phyloP scores from a whole-genome alignment of 179 eudicot genomes.

The Carnegiea gigantea region DNA sequence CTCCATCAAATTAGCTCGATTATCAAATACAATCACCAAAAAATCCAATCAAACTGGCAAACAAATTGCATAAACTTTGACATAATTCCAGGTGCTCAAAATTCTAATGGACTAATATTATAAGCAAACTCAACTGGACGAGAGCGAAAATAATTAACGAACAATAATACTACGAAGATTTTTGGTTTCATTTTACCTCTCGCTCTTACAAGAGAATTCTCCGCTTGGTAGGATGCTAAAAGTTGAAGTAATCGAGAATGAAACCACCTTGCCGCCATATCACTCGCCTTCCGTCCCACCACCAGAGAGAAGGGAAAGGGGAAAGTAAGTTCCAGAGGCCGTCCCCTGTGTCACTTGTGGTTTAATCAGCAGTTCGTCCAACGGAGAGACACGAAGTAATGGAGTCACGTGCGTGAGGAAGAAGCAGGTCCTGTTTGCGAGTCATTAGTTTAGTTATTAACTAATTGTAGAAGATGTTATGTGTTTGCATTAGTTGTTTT shows the following conservation, averaged over 20 bases:
- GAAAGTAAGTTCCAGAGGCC: background rate
- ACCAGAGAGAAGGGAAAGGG: background rate
- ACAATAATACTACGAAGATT: too few relatives aligned
- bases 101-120: background rate
- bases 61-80: background rate
- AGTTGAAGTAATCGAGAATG: background rate
- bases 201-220: background rate
- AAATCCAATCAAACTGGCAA: background rate
- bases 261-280: slow-evolving; percentile 12
- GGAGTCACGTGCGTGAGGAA: too few relatives aligned
- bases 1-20: background rate
- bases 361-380: too few relatives aligned
- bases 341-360: too few relatives aligned
- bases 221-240: background rate
- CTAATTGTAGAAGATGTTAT: too few relatives aligned
- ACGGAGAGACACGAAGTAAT: too few relatives aligned
- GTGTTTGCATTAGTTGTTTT: too few relatives aligned
- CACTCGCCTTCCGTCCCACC: background rate
- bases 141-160: background rate
- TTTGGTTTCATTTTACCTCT: background rate
- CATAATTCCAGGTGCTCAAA: too few relatives aligned
- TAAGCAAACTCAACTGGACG: background rate
- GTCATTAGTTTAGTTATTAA: too few relatives aligned
- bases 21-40: background rate
- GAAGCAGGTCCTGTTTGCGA: too few relatives aligned